Conservation (phyloP, 352 stramenopile species). For the Nothophytophthora sp. region DNA sequence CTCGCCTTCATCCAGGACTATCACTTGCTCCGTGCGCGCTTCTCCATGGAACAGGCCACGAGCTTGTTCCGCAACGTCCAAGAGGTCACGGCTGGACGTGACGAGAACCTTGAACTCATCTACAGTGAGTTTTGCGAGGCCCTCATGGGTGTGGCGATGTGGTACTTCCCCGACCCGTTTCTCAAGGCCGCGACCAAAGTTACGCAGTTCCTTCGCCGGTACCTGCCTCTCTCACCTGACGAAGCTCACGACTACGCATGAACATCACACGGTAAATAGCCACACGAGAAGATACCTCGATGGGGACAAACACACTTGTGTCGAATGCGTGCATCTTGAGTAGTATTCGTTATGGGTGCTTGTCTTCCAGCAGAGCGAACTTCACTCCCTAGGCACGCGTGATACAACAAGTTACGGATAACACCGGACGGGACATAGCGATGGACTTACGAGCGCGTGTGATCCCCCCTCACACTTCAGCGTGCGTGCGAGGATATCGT, state of each 20-base stretch:
- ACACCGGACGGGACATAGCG: too few species aligned
- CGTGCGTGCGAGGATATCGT: too few species aligned
- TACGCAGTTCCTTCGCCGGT: slow-evolving; percentile 72
- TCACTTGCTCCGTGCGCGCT: slow-evolving; percentile 57
- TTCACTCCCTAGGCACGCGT: slow-evolving; percentile 16
- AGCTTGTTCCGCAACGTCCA: slow-evolving; percentile 69
- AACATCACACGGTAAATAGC: neutral
- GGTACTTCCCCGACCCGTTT: slow-evolving; percentile 71
- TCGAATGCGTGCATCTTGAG: slow-evolving; percentile 24
- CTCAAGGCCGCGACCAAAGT: slow-evolving; percentile 50
- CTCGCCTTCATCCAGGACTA: slow-evolving; percentile 73
- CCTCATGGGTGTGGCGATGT: slow-evolving; percentile 51
- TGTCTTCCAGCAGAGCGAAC: too few species aligned
- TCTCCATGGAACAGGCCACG: slow-evolving; percentile 56
- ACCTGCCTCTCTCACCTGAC: slow-evolving; percentile 62
- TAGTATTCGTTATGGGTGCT: slow-evolving; percentile 9
- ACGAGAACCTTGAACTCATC: slow-evolving; percentile 65
- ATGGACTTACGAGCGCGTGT: too few species aligned
- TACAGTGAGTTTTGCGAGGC: slow-evolving; percentile 78
- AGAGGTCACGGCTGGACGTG: slow-evolving; percentile 36
- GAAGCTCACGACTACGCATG: slow-evolving; percentile 46
- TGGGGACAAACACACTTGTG: slow-evolving; percentile 2
- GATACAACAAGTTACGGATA: slow-evolving; percentile 23
- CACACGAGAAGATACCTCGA: neutral
- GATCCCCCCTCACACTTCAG: too few species aligned